Conservation (phyloP, 495 filamentous ascomycete species). For the Aspergillus funiculosus region DNA sequence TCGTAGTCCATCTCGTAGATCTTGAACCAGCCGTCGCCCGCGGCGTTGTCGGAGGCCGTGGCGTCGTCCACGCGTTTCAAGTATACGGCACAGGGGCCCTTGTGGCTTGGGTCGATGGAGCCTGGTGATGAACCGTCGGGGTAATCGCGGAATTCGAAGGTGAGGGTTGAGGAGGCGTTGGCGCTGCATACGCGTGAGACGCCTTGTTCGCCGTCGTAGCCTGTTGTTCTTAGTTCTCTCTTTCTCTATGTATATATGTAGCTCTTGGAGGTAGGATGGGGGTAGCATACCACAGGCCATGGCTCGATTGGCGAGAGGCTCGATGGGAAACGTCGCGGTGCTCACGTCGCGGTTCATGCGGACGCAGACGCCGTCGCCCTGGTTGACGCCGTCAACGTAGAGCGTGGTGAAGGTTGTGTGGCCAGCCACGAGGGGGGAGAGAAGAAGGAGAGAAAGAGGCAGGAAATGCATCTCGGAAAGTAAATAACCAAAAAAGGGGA, state of each 20-base stretch:
- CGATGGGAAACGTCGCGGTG: constrained; percentile 46
- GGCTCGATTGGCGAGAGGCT: constrained; percentile 46
- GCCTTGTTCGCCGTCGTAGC: constrained; percentile 48
- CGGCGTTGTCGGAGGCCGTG: constrained; percentile 35
- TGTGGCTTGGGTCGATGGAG: constrained; percentile 56
- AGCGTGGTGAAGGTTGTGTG: constrained; percentile 67
- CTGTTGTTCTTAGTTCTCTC: constrained; percentile 25
- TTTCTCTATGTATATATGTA: neutral
- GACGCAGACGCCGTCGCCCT: constrained; percentile 65
- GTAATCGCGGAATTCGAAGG: constrained; percentile 57
- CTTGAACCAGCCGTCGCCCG: constrained; percentile 75
- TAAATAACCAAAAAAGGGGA: constrained; percentile 1
- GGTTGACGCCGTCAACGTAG: constrained; percentile 55
- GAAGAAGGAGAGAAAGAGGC: neutral
- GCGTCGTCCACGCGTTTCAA: constrained; percentile 56
- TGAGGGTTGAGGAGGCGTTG: constrained; percentile 48
- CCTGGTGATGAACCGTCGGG: constrained; percentile 51
- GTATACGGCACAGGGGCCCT: constrained; percentile 68
- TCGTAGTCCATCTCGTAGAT: constrained; percentile 65
- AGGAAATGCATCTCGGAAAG: constrained; percentile 1
- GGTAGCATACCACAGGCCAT: constrained; percentile 63
- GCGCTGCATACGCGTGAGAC: constrained; percentile 55
- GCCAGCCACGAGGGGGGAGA: constrained; percentile 11
- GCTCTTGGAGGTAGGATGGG: neutral
- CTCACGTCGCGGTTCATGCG: constrained; percentile 52